Evolutionary conservation across 805 yeast species (phyloP), one percentile per base, ranked within the genome.

Genomic region (Isabelozyma pseudorhagii): DNA sequence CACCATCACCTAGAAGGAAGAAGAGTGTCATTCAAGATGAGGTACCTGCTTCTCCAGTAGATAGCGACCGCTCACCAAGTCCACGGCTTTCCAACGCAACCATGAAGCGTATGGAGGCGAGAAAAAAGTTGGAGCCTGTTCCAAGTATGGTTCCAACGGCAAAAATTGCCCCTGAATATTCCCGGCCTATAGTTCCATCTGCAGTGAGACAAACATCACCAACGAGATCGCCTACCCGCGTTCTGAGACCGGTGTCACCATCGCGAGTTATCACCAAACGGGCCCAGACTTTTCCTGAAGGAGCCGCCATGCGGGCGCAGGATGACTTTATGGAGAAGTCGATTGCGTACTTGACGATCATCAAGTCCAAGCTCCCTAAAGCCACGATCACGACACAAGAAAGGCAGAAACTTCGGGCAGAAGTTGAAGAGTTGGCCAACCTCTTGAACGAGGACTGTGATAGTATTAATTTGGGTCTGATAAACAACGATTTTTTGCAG

Each of bases 41-140:
- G 14, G 14, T 38, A 39, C 8, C 44, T 9, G 28, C 13, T 47
- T 36, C 28, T 7, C 39, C 36, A 25, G 13, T 10, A 8, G 47
- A 44, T 5, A 38, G 18, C 9, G 25, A n/a, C 3, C 44, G n/a
- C 27, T 50, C 57, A 8, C 54, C 60, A 4, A 57, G 67, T 0
- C 70, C 72, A 2, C 55, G 58, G 15, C 48, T 68, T 36, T 56
- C 69, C 4, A 47, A 55, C 8, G 75, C 75, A 8, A 70, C 74
- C 1, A 52, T 69, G 28, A 68, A 63, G 44, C 53, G 76, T 40
- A 57, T 69, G 3, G 74, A 68, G 50, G 67, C 71, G 5, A 59
- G 56, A 36, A 56, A 54, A 17, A 52, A 50, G 28, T 44, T 38
- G 4, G 29, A 31, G 11, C 36, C 42, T 17, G 15, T 34, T 13